Evolutionary conservation across 1,284 basidiomycete genomes (phyloP).

Genomic region (Melampsora larici-populina): DNA sequence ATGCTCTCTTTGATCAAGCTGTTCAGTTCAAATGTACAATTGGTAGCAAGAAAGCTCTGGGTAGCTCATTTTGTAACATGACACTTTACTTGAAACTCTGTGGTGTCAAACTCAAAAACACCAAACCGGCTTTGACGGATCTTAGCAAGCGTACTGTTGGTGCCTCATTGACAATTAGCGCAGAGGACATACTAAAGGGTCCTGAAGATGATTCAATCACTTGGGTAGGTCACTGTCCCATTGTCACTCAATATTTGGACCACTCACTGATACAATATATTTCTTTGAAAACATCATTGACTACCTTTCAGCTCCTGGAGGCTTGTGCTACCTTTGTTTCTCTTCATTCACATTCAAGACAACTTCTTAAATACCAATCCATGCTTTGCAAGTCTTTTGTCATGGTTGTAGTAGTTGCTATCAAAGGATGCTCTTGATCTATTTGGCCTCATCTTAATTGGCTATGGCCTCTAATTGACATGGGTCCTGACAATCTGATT

Average conservation of each 20-base stretch:
- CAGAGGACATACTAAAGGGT: constrained; percentile 83
- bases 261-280: constrained; percentile 5
- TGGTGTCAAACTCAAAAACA: constrained; percentile 97
- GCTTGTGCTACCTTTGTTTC: constrained; percentile 88
- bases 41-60: constrained; percentile 74
- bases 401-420: constrained; percentile 90
- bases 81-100: constrained; percentile 92
- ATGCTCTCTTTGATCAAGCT: constrained; percentile 81
- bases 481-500: constrained; percentile 79
- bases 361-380: constrained; percentile 72
- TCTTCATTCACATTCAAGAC: constrained; percentile 64
- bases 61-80: constrained; percentile 79
- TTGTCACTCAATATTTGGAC: background rate
- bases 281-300: constrained; percentile 56
- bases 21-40: constrained; percentile 83
- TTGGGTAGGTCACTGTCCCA: constrained; percentile 62
- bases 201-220: constrained; percentile 82
- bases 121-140: constrained; percentile 81
- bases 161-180: constrained; percentile 87
- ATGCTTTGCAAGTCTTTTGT: constrained; percentile 83
- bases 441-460: constrained; percentile 89
- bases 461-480: constrained; percentile 92
- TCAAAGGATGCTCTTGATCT: constrained; percentile 97
- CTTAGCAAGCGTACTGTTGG: constrained; percentile 83
- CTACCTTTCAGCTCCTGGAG: constrained; percentile 92